Evolutionary conservation across 495 filamentous ascomycete genomes (phyloP).

Genomic region (Tuber borchii): DNA sequence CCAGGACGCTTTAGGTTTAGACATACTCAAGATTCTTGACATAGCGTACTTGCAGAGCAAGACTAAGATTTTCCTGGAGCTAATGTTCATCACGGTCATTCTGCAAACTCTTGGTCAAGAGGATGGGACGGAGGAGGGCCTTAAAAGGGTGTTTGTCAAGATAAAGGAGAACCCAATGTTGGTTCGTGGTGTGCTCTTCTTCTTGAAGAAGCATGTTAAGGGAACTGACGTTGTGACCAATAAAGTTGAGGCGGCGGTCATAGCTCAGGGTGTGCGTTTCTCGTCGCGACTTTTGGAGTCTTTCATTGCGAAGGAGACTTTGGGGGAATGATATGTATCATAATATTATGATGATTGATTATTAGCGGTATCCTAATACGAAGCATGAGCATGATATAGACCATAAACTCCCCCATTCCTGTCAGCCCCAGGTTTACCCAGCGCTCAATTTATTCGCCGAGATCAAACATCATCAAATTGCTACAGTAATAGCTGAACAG

Average conservation of each 20-base stretch:
- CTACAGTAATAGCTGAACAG: neutral
- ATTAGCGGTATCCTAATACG: neutral
- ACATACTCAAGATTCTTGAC: constrained; percentile 69
- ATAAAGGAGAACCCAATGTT: constrained; percentile 57
- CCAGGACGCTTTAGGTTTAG: constrained; percentile 57
- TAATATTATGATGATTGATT: neutral
- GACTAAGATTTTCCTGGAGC: constrained; percentile 68
- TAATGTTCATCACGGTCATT: constrained; percentile 63
- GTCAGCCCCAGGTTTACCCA: neutral
- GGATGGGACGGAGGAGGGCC: constrained; percentile 48
- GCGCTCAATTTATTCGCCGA: neutral
- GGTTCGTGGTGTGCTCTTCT: constrained; percentile 65
- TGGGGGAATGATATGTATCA: constrained; percentile 10
- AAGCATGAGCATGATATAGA: neutral
- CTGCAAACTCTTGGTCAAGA: constrained; percentile 37
- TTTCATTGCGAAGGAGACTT: constrained; percentile 44
- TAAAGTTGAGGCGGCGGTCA: constrained; percentile 54
- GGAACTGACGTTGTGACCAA: constrained; percentile 63
- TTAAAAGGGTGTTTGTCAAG: constrained; percentile 61
- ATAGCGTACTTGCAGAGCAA: constrained; percentile 68
- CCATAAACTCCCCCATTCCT: neutral
- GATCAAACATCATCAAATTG: neutral
- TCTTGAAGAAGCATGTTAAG: constrained; percentile 67
- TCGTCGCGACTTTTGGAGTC: constrained; percentile 55
- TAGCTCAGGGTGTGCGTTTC: constrained; percentile 66